Base-by-base conservation (phyloP, 1,284 basidiomycete species). In the Trichosporon ovoides region DNA sequence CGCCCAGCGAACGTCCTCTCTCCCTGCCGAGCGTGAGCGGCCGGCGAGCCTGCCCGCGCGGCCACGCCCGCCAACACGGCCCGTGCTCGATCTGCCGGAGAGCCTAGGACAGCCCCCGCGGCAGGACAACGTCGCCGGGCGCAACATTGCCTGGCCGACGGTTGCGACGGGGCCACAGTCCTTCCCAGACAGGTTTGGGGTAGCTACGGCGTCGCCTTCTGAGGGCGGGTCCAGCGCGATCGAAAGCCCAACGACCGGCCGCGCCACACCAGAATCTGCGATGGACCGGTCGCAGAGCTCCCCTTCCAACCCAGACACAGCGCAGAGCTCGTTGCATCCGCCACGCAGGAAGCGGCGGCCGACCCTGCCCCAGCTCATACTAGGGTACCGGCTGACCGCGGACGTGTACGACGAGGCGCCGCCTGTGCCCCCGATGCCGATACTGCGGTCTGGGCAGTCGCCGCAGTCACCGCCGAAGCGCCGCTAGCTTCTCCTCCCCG, bases 321-420 rank as follows among this genome's bases (percentile, higher is more conserved):
- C 35, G 28, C 33, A 19, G 28, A n/a, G 34, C 11, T 19, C 33
- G 19, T 18, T 36, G 18, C 24, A 35, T 20, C 52, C 56, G 34
- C 19, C 24, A 9, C 49, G 55, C 7, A 46, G 59, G 18, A 60
- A 60, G 24, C 55, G 60, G 1, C 52, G 60, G 6, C 60, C 60
- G 11, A 62, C 60, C 7, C 48, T 62, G 13, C 57, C 55, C 2
- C 19, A 38, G 9, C 38, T 55, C 28, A 53, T 54, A 20, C 51
- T 58, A 7, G 43, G 55, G 11, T 40, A 52, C 1, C 33, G 54
- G 18, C 40, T 40, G 31, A 31, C 33, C 3, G 24, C 43, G 22
- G 60, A 58, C 7, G 50, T 60, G 13, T 48, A 20, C 24, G 22
- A 48, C 24, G 43, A 48, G 11, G 58, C 63, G 16, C 58, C 64